Percentiles rank a stretch among this genome's conserved stretches.
These are phyloP conservation scores for Sequoiadendron giganteum DNA, from an alignment of 75 land plant genomes.

Conservation along the genomic window DNA sequence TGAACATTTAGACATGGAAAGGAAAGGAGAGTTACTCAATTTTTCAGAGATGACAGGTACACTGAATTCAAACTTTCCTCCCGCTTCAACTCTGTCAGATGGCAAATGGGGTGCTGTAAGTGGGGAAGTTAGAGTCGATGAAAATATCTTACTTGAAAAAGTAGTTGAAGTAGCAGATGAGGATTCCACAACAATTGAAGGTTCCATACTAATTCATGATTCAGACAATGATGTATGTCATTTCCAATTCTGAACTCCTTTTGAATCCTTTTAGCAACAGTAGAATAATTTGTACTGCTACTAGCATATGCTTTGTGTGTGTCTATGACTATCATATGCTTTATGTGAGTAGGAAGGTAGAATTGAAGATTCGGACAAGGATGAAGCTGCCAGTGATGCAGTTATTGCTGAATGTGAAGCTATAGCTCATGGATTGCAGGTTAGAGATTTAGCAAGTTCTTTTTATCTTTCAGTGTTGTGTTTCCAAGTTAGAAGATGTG, in stretches of 20 bases:
- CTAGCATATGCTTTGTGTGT: not conserved
- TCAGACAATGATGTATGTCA: conserved; percentile 57
- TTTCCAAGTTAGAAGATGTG: not conserved
- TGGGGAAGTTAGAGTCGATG: conserved; percentile 40
- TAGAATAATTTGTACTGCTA: not conserved
- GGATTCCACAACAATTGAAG: conserved; percentile 21
- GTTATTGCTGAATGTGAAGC: conserved; percentile 77
- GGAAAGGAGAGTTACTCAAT: conserved; percentile 9
- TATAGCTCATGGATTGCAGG: conserved; percentile 79
- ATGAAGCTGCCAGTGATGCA: conserved; percentile 46
- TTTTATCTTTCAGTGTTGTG: conserved; percentile 10
- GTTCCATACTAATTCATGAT: conserved; percentile 17
- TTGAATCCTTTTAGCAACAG: not conserved
- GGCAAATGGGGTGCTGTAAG: conserved; percentile 14
- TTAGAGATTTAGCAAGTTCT: conserved; percentile 11
- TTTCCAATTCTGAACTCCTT: not conserved
- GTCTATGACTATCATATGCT: not conserved
- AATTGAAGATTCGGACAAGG: conserved; percentile 16
- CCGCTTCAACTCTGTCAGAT: conserved; percentile 12
- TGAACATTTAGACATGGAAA: conserved; percentile 29
- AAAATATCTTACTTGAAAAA: conserved; percentile 17
- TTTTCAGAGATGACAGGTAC: not conserved
- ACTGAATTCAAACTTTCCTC: conserved; percentile 19
- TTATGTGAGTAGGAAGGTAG: conserved; percentile 30
- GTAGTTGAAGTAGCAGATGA: not conserved